A percentile compares a stretch with the other conserved stretches of the same genome.
Evolutionary conservation across 192 early-diverging fungal genomes (phyloP).

Genomic region (Coemansia sp.): DNA sequence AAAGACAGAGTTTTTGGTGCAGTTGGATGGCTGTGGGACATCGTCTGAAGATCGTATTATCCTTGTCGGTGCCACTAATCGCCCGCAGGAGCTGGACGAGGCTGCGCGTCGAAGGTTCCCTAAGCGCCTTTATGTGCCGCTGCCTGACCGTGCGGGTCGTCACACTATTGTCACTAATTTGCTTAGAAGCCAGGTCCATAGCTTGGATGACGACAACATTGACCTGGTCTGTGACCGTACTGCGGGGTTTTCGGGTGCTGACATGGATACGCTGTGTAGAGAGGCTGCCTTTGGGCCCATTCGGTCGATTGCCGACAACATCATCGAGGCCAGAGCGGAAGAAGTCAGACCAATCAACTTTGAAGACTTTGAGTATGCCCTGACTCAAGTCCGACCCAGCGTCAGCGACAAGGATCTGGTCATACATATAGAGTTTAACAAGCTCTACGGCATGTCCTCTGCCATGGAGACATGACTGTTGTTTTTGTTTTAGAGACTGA

Average conservation of each 20-base stretch:
- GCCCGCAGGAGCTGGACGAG: slow-evolving; percentile 91
- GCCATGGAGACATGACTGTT: background rate
- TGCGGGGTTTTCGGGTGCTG: slow-evolving; percentile 82
- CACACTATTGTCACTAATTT: slow-evolving; percentile 63
- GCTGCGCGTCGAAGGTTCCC: slow-evolving; percentile 78
- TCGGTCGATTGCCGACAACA: slow-evolving; percentile 61
- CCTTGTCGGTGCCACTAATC: slow-evolving; percentile 72
- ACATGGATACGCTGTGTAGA: slow-evolving; percentile 83
- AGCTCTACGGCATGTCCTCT: slow-evolving; percentile 64
- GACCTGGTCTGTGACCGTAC: slow-evolving; percentile 64
- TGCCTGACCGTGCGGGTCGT: slow-evolving; percentile 77
- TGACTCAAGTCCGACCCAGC: slow-evolving; percentile 82
- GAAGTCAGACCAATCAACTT: slow-evolving; percentile 76
- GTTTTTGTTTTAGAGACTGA: no score
- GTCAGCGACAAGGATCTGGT: slow-evolving; percentile 81
- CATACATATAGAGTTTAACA: slow-evolving; percentile 72
- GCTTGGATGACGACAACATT: slow-evolving; percentile 62
- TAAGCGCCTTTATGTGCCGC: slow-evolving; percentile 78
- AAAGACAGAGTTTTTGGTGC: slow-evolving; percentile 92
- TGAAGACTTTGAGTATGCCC: slow-evolving; percentile 75
- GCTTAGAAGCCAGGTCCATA: slow-evolving; percentile 60
- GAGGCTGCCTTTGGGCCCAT: slow-evolving; percentile 76
- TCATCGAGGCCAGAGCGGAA: slow-evolving; percentile 55
- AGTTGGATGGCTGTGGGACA: slow-evolving; percentile 76
- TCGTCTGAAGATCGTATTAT: slow-evolving; percentile 75